A percentile compares a stretch with the other conserved stretches of the same genome.
phyloP scores from a whole-genome alignment of 2,329 filamentous ascomycete species.

The Verticillium zaregamsianum region DNA sequence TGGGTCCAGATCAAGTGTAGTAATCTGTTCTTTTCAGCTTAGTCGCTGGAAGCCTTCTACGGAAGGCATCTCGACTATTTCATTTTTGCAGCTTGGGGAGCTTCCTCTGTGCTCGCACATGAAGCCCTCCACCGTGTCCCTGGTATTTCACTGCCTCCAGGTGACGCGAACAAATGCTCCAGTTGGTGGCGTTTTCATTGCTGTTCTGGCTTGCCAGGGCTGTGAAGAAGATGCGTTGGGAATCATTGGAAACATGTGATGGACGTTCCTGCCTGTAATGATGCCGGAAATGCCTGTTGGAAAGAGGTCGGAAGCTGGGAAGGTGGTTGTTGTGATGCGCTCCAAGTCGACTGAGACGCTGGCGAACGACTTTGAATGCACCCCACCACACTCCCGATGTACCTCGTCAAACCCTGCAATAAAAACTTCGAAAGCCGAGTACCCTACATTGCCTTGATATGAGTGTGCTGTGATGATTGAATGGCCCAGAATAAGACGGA shows the following conservation, averaged over 20 bases:
- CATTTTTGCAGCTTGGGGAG: slow-evolving; percentile 57
- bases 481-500: too few relatives aligned
- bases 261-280: neutral
- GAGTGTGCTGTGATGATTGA: neutral
- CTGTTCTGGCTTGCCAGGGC: slow-evolving; percentile 42
- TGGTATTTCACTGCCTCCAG: slow-evolving; percentile 68
- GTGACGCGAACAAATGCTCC: slow-evolving; percentile 53
- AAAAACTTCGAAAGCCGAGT: neutral
- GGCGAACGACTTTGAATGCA: neutral
- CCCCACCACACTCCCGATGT: neutral
- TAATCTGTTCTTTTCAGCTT: slow-evolving; percentile 83
- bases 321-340: neutral
- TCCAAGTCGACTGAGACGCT: neutral
- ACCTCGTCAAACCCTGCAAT: too few relatives aligned
- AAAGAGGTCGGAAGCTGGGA: neutral
- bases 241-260: neutral
- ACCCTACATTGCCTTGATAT: neutral
- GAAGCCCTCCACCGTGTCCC: slow-evolving; percentile 59
- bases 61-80: slow-evolving; percentile 65
- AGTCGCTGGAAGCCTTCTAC: slow-evolving; percentile 70
- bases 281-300: too few relatives aligned
- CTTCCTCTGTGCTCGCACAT: slow-evolving; percentile 65
- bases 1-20: slow-evolving; percentile 67
- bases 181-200: slow-evolving; percentile 48
- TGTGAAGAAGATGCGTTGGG: slow-evolving; percentile 46